Conservation (phyloP, 2,329 filamentous ascomycete genomes). For the Blastomyces gilchristii region DNA sequence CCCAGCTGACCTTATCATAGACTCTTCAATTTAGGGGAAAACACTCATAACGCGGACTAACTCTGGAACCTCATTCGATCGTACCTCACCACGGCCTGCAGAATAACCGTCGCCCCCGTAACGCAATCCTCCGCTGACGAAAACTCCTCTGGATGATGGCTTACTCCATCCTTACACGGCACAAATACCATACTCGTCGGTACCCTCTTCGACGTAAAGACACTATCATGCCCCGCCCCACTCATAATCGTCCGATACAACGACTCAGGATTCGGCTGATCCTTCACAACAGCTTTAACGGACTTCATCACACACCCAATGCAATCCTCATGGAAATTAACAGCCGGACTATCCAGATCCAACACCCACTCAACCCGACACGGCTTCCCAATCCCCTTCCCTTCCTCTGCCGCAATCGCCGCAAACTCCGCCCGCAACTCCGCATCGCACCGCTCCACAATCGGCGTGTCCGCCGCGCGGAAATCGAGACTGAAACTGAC, state of each 20-base stretch:
- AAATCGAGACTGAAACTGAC: conserved; percentile 62
- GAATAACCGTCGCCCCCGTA: conserved; percentile 39
- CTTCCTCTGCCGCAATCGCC: conserved; percentile 48
- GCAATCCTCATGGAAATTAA: conserved; percentile 57
- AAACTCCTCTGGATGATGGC: conserved; percentile 55
- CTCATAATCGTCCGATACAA: conserved; percentile 46
- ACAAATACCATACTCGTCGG: conserved; percentile 60
- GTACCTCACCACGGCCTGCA: conserved; percentile 20
- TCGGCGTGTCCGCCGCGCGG: conserved; percentile 47
- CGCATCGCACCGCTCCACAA: conserved; percentile 48
- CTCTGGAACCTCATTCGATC: conserved; percentile 30
- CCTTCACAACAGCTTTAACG: conserved; percentile 48
- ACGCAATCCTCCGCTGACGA: conserved; percentile 51
- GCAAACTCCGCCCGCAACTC: conserved; percentile 50
- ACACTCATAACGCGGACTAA: not conserved
- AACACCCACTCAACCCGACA: conserved; percentile 49
- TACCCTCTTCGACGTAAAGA: conserved; percentile 49
- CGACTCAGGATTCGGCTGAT: conserved; percentile 33
- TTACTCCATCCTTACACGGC: conserved; percentile 52
- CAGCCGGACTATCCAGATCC: conserved; percentile 51
- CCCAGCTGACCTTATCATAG: conserved; percentile 5
- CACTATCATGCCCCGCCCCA: conserved; percentile 57
- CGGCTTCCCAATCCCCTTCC: conserved; percentile 42
- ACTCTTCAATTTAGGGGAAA: conserved; percentile 5
- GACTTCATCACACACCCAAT: conserved; percentile 54